Evolutionary conservation across 164 flowering plant species (phyloP).

Genomic region (Vitis amurensis): DNA sequence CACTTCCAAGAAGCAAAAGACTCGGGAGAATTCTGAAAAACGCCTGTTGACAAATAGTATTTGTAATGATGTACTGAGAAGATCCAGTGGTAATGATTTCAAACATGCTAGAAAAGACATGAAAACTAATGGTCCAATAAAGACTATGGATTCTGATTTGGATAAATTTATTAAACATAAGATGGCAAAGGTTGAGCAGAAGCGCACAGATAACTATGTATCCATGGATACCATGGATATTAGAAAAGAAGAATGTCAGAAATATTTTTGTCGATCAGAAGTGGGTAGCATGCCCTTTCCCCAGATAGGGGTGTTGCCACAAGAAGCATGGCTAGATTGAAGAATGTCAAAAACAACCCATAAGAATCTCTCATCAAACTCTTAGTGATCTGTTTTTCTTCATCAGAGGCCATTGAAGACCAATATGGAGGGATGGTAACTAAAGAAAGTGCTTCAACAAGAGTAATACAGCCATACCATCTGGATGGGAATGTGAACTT

Average conservation of each 20-base stretch:
- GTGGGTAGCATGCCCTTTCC: background rate
- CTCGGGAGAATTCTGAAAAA: no score
- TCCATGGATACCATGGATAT: background rate
- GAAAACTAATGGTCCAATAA: background rate
- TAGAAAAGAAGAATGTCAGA: background rate
- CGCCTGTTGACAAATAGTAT: no score
- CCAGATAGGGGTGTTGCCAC: slow-evolving; percentile 10
- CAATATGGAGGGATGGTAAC: no score
- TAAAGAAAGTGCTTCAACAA: no score
- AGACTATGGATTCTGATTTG: background rate
- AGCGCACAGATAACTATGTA: background rate
- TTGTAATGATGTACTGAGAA: slow-evolving; percentile 7
- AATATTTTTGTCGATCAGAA: background rate
- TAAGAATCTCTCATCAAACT: background rate
- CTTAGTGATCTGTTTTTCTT: no score
- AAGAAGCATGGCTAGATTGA: slow-evolving; percentile 23
- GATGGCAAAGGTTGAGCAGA: background rate
- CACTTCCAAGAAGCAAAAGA: no score
- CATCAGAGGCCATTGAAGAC: no score
- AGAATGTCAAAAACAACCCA: background rate
- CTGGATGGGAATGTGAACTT: no score
- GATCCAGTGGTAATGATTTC: background rate
- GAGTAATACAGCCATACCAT: no score
- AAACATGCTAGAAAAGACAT: background rate
- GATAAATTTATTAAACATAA: background rate